Conservation (phyloP, 495 filamentous ascomycete species). For the Copromyces sp. region DNA sequence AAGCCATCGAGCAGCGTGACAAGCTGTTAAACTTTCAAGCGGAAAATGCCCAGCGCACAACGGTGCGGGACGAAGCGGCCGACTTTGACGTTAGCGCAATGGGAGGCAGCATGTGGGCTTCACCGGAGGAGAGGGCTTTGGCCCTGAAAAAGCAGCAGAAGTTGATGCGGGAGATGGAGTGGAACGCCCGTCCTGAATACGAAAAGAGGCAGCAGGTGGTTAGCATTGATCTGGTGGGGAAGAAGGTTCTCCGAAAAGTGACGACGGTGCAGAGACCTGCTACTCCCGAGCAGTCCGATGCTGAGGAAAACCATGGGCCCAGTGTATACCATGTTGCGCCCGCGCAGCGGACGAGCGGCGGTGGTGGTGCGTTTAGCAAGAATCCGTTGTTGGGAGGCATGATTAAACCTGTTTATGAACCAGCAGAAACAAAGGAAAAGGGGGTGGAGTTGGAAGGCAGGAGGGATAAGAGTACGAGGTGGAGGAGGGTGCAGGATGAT, state of each 20-base stretch:
- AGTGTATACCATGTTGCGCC: not conserved
- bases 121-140: constrained; percentile 71
- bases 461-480: constrained; percentile 44
- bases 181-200: constrained; percentile 81
- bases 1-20: constrained; percentile 70
- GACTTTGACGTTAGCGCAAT: constrained; percentile 70
- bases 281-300: constrained; percentile 38
- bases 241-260: constrained; percentile 70
- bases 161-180: constrained; percentile 77
- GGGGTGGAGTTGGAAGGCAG: constrained; percentile 27
- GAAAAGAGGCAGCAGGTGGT: constrained; percentile 86
- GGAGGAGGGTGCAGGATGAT: constrained; percentile 89
- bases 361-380: constrained; percentile 59
- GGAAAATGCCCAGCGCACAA: constrained; percentile 78
- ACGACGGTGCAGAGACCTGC: constrained; percentile 43
- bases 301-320: constrained; percentile 22
- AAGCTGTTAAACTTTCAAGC: constrained; percentile 74
- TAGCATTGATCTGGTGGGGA: constrained; percentile 70
- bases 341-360: constrained; percentile 6
- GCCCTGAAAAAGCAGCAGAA: constrained; percentile 89
- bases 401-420: constrained; percentile 66
- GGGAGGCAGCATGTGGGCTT: constrained; percentile 74
- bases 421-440: constrained; percentile 29
- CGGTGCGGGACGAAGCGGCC: constrained; percentile 83
- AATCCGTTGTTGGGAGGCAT: constrained; percentile 77